Evolutionary conservation across 2,329 filamentous ascomycete genomes (phyloP), one percentile per base, ranked within the genome.

Genomic region (Trichoderma oligosporum): DNA sequence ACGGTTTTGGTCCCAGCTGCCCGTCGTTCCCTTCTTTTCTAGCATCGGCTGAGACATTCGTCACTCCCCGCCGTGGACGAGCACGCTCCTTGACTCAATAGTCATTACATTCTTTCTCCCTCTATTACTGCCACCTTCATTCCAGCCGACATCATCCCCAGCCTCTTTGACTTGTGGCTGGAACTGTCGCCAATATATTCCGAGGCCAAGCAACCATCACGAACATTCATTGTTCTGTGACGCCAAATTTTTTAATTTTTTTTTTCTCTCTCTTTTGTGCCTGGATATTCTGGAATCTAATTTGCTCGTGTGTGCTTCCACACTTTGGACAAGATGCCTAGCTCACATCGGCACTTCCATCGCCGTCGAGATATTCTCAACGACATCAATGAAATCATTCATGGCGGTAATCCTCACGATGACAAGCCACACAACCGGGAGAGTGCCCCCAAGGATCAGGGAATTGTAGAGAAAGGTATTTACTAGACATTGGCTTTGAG

Each of bases 291-390:
- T 25, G 56, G 48, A 46, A 25, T 31, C 4, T 16, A 48, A 8
- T 31, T 27, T 11, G 31, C 12, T 29, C 35, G 35, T 48, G 46
- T 33, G 42, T 29, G 4, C 12, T 22, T 20, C 20, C 35, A 35
- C 20, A 47, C 27, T 35, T 24, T 57, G 18, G 41, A 55, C 61
- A 68, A 64, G n/a, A 72, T 72, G 70, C 65, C 63, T 60, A 54
- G 62, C 56, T 61, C 62, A 51, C 69, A 70, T 54, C 29, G 63
- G 45, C 67, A 65, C 56, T 61, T 66, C 39, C 70, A 69, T 51
- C 66, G 60, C 52, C 64, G 62, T 57, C 63, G 53, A 24, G 61
- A 67, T 24, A 61, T 64, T 25, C 58, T 71, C 24, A 63, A 69
- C 46, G 65, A 65, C n/a, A 63, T 68, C 44, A 66, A 65, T 29